Conservation (phyloP, 768 basidiomycete species). For the Trametes villosa region DNA sequence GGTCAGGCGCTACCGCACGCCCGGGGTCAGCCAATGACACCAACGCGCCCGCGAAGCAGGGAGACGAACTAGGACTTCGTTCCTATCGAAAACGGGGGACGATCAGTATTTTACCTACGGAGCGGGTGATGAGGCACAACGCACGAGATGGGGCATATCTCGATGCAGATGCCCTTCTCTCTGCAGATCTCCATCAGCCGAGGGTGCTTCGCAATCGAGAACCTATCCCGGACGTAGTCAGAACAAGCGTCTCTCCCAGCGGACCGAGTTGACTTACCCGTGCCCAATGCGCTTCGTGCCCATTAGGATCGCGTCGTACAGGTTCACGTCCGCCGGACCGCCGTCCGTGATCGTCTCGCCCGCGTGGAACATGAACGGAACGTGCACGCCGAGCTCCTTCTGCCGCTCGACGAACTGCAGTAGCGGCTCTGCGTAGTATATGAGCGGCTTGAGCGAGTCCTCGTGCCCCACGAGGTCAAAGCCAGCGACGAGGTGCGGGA, state of each 20-base stretch:
- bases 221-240: constrained; percentile 44
- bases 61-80: constrained; percentile 65
- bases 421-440: constrained; percentile 64
- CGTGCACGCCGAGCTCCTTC: constrained; percentile 59
- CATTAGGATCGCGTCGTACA: constrained; percentile 79
- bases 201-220: constrained; percentile 78
- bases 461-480: constrained; percentile 86
- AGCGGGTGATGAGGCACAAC: constrained; percentile 32
- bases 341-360: constrained; percentile 85
- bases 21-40: neutral
- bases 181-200: constrained; percentile 69
- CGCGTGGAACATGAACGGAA: constrained; percentile 81
- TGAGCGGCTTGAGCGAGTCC: constrained; percentile 60
- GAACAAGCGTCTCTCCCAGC: neutral
- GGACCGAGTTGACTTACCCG: constrained; percentile 48
- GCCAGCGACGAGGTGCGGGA: constrained; percentile 73
- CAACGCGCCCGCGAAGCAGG: neutral
- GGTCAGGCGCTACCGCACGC: constrained; percentile 58
- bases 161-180: constrained; percentile 64
- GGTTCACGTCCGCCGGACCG: constrained; percentile 65
- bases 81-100: constrained; percentile 45
- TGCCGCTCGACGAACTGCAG: constrained; percentile 61
- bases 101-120: neutral
- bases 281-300: constrained; percentile 84
- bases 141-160: constrained; percentile 83